phyloP scores from a whole-genome alignment of 2,329 filamentous ascomycete species.

The Alternaria sp. region DNA sequence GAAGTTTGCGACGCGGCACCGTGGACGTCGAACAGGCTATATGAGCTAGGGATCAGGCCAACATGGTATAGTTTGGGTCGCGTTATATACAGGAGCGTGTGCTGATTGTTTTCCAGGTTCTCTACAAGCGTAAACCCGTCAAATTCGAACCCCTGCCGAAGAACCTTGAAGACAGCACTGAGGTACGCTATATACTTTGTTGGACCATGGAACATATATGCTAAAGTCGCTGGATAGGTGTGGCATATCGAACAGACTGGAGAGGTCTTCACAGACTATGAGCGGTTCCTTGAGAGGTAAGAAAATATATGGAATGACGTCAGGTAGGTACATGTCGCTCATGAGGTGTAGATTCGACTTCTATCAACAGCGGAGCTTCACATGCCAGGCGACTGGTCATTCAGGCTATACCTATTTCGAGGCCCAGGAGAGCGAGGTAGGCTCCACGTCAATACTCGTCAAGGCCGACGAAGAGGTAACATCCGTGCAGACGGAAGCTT shows the following conservation, averaged over 20 bases:
- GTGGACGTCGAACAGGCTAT: constrained; percentile 28
- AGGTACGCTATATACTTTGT: constrained; percentile 64
- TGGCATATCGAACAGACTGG: constrained; percentile 91
- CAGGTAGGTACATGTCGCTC: constrained; percentile 25
- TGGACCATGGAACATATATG: constrained; percentile 17
- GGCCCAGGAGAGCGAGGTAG: constrained; percentile 87
- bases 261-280: constrained; percentile 88
- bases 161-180: constrained; percentile 79
- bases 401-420: constrained; percentile 92
- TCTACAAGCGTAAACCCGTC: constrained; percentile 96
- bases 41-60: constrained; percentile 36
- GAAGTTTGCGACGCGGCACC: constrained; percentile 38
- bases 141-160: constrained; percentile 75
- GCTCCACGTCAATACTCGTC: constrained; percentile 46
- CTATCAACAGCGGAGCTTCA: constrained; percentile 91
- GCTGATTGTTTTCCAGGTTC: constrained; percentile 67
- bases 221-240: constrained; percentile 64
- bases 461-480: constrained; percentile 39
- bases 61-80: constrained; percentile 42
- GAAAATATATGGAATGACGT: constrained; percentile 44
- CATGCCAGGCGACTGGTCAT: constrained; percentile 94
- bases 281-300: constrained; percentile 84
- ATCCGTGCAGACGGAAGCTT: constrained; percentile 63
- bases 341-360: constrained; percentile 76
- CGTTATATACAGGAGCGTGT: neutral